Base-by-base conservation (phyloP, 176 grass and related monocot genomes). In the Chrysopogon serrulatus region DNA sequence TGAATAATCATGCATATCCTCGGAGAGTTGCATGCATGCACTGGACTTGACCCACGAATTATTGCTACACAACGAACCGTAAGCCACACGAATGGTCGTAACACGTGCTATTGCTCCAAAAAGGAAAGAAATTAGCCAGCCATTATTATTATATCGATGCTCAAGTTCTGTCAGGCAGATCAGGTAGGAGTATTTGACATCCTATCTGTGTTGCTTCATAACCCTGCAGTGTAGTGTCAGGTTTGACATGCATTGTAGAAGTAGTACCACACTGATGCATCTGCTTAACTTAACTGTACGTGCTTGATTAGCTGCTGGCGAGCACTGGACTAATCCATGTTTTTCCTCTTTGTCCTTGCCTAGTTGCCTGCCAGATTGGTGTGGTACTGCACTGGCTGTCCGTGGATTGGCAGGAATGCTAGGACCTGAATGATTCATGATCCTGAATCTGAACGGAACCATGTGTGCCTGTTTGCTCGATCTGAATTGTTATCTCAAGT, bases 131-230 rank as follows among this genome's bases (percentile, higher is more conserved):
- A 18, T 8, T 0, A 47, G 8, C 68, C 68, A 44, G 31, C 48
- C 45, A 47, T 53, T 41, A 41, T 41, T 41, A 41, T 41, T 21
- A 49, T 19, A 19, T 57, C 10, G 49, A 74, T 67, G 18, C 10
- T 13, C 47, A 74, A 74, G 31, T 19, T 37, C 19, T 68, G 8
- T 80, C 36, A 37, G 59, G 87, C 40, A 81, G 87, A 81, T 89
- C 62, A 85, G 71, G 68, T 81, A 73, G 71, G 71, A 77, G 71
- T 53, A 81, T 53, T 45, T 71, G 83, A 65, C n/a, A n/a, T 35
- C 18, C 24, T 71, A 41, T 9, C 12, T 1, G 39, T 89, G 82
- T 81, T 81, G 41, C 82, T 45, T 85, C 57, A 47, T 73, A 71
- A 63, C 51, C 71, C 63, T 70, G 66, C 77, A 70, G 17, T 40